Evolutionary conservation across 192 early-diverging fungal genomes (phyloP).

Genomic region (Backusella morwellensis): DNA sequence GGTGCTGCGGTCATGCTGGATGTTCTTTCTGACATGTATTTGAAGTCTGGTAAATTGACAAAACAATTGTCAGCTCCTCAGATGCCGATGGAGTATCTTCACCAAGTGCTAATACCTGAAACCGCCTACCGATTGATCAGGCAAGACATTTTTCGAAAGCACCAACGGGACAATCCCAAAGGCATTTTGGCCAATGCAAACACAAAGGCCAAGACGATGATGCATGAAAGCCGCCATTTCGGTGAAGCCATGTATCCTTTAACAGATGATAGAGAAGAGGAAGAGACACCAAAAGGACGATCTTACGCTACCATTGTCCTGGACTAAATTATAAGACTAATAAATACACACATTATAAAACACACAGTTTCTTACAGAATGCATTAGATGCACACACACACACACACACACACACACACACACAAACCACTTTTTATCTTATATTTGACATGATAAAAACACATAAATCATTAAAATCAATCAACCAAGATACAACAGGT

Average conservation of each 20-base stretch:
- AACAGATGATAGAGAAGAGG: neutral
- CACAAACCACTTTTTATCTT: neutral
- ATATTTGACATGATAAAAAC: neutral
- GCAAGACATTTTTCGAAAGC: constrained; percentile 31
- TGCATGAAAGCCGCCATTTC: constrained; percentile 20
- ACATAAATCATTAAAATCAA: neutral
- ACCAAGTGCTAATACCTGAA: constrained; percentile 56
- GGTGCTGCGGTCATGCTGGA: constrained; percentile 38
- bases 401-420: neutral
- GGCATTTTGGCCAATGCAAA: neutral
- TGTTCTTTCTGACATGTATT: constrained; percentile 30
- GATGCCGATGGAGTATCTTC: constrained; percentile 46
- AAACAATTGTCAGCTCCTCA: constrained; percentile 38
- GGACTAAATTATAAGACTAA: neutral
- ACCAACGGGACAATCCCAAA: neutral
- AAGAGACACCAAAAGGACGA: neutral
- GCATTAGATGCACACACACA: neutral
- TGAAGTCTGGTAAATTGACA: constrained; percentile 35
- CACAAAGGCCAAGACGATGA: constrained; percentile 6
- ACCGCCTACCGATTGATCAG: constrained; percentile 43
- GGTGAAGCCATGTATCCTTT: constrained; percentile 12
- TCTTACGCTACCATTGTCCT: neutral
- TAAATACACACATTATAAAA: no score
- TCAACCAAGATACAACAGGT: neutral
- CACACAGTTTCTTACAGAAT: no score